Evolutionary conservation across 2,329 filamentous ascomycete genomes (phyloP).

Genomic region (Paraconiothyrium sp.): DNA sequence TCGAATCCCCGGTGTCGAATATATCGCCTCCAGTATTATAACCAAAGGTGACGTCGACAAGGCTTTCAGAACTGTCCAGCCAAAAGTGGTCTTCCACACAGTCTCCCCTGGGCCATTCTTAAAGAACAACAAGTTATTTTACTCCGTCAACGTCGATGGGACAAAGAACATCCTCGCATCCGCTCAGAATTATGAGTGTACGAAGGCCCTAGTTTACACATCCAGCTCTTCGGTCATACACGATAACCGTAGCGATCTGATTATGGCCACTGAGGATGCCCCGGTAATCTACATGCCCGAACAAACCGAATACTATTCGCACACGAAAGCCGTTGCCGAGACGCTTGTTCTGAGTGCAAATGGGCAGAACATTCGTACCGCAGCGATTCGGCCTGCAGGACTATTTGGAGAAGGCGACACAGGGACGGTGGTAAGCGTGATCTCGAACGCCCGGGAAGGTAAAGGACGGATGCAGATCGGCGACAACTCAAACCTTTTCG

Average conservation of each 20-base stretch:
- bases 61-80: slow-evolving; percentile 51
- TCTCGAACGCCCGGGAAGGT: slow-evolving; percentile 14
- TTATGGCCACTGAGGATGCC: slow-evolving; percentile 20
- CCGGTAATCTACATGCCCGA: slow-evolving; percentile 23
- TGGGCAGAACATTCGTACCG: slow-evolving; percentile 19
- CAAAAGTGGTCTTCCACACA: slow-evolving; percentile 57
- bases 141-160: slow-evolving; percentile 58
- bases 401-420: slow-evolving; percentile 28
- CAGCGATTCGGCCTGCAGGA: slow-evolving; percentile 22
- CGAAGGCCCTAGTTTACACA: slow-evolving; percentile 30
- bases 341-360: slow-evolving; percentile 26
- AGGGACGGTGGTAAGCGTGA: slow-evolving; percentile 8
- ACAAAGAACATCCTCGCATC: slow-evolving; percentile 51
- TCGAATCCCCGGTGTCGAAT: slow-evolving; percentile 47
- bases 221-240: slow-evolving; percentile 30
- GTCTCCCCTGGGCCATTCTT: slow-evolving; percentile 50
- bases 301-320: slow-evolving; percentile 28
- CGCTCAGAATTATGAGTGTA: slow-evolving; percentile 4
- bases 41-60: slow-evolving; percentile 46
- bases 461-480: slow-evolving; percentile 16
- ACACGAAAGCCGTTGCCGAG: slow-evolving; percentile 35
- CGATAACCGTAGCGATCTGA: slow-evolving; percentile 25
- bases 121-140: slow-evolving; percentile 38
- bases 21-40: slow-evolving; percentile 56
- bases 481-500: slow-evolving; percentile 22